Conservation (phyloP, 352 stramenopile genomes). For the Phytophthora syringae region DNA sequence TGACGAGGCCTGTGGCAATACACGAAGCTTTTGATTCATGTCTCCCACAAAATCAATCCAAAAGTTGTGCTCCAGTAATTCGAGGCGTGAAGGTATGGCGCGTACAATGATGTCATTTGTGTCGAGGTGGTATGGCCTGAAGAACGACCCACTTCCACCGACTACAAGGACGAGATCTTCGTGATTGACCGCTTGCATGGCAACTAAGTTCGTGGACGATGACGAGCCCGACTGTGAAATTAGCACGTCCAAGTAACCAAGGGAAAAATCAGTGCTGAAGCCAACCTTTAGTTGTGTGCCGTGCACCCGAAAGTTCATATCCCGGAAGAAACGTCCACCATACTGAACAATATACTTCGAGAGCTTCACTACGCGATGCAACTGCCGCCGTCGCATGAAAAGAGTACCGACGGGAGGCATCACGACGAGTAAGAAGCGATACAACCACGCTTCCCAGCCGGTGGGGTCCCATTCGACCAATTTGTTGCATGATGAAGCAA, state of each 20-base stretch:
- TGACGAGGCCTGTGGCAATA: conserved; percentile 68
- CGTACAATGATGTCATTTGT: conserved; percentile 86
- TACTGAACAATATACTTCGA: conserved; percentile 73
- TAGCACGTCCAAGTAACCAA: conserved; percentile 84
- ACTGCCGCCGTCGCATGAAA: conserved; percentile 73
- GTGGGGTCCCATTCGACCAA: conserved; percentile 62
- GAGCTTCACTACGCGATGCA: conserved; percentile 68
- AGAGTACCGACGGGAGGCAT: conserved; percentile 61
- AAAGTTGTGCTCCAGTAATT: conserved; percentile 77
- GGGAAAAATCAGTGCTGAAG: conserved; percentile 86
- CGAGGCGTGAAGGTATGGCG: conserved; percentile 67
- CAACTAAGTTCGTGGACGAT: conserved; percentile 35
- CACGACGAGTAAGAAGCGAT: conserved; percentile 55
- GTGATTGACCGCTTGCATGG: conserved; percentile 31
- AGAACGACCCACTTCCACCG: conserved; percentile 81
- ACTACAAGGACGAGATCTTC: conserved; percentile 62
- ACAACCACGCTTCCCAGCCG: conserved; percentile 74
- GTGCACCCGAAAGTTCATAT: conserved; percentile 82
- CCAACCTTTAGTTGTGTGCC: conserved; percentile 81
- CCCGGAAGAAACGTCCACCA: conserved; percentile 78
- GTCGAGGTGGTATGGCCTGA: conserved; percentile 80
- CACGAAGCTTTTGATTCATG: conserved; percentile 70
- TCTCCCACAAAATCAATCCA: conserved; percentile 88
- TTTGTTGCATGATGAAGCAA: conserved; percentile 79
- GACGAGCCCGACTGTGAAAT: conserved; percentile 44